These are phyloP conservation scores for Desmodesmus armatus DNA, from an alignment of 139 green algal genomes.

Conservation along the genomic window DNA sequence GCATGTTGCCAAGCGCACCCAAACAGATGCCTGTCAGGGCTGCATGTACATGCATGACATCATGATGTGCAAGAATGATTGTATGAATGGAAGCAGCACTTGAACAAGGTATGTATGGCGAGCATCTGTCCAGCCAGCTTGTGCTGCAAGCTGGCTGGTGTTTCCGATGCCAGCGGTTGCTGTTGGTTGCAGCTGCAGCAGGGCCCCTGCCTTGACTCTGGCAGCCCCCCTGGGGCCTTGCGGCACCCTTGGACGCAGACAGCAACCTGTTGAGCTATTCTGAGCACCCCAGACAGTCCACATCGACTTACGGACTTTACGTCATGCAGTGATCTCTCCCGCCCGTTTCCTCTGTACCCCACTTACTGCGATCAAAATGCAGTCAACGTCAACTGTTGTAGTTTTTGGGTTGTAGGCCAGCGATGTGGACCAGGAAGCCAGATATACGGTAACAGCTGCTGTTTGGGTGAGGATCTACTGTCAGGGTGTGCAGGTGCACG, in stretches of 20 bases:
- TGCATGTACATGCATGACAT: neutral
- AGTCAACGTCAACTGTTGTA: neutral
- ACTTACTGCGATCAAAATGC: neutral
- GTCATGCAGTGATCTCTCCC: neutral
- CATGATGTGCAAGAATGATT: neutral
- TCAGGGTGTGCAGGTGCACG: neutral
- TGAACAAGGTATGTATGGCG: slow-evolving; percentile 1
- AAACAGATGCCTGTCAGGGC: neutral
- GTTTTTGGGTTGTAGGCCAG: neutral
- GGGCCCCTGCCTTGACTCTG: neutral
- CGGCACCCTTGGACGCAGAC: neutral
- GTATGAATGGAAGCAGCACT: neutral
- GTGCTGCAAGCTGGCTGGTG: slow-evolving; percentile 16
- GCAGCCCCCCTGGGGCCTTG: neutral
- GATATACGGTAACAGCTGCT: neutral
- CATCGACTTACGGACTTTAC: neutral
- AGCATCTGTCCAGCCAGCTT: slow-evolving; percentile 33
- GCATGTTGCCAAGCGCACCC: neutral
- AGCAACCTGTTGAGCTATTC: neutral
- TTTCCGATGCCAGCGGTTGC: neutral
- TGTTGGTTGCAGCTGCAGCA: slow-evolving; percentile 7
- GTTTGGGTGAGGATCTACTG: too few relatives aligned
- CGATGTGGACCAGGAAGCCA: neutral
- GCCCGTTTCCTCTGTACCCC: neutral
- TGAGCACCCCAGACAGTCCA: neutral